Percentiles rank a stretch among this genome's conserved stretches.
These are phyloP conservation scores for Typha latifolia DNA, from an alignment of 176 grass and related monocot species.

Conservation along the genomic window DNA sequence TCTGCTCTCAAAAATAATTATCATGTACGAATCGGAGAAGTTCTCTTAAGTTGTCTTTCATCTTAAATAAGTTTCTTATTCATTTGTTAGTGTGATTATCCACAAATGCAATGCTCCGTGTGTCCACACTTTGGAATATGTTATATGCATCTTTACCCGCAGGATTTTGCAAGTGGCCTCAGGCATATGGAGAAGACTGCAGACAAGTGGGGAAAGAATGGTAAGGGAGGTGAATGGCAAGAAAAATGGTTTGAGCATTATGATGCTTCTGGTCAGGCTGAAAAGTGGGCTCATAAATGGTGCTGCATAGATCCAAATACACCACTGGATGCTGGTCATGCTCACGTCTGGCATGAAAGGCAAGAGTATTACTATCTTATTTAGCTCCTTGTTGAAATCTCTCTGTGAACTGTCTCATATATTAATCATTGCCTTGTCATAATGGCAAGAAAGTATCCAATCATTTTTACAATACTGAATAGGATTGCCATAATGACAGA, in stretches of 20 bases:
- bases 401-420: neutral
- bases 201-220: conserved; percentile 96
- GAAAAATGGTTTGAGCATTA: conserved; percentile 96
- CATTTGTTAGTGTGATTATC: neutral
- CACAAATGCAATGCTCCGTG: conserved; percentile 1
- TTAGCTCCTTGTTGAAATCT: neutral
- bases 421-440: too few species aligned
- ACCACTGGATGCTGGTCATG: conserved; percentile 76
- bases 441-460: too few species aligned
- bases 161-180: conserved; percentile 63
- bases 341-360: conserved; percentile 99
- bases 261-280: conserved; percentile 63
- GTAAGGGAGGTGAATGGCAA: conserved; percentile 79
- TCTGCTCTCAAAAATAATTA: neutral
- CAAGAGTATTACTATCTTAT: conserved; percentile 18
- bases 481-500: too few species aligned
- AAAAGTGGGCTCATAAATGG: conserved; percentile 97
- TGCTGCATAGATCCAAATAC: conserved; percentile 83
- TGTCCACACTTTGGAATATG: neutral
- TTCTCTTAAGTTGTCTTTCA: neutral
- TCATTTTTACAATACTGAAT: too few species aligned
- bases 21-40: neutral
- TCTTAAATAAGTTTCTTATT: neutral
- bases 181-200: conserved; percentile 95
- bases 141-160: neutral